Conservation (phyloP, 441 rosid species). For the Dalechampia spathulata region DNA sequence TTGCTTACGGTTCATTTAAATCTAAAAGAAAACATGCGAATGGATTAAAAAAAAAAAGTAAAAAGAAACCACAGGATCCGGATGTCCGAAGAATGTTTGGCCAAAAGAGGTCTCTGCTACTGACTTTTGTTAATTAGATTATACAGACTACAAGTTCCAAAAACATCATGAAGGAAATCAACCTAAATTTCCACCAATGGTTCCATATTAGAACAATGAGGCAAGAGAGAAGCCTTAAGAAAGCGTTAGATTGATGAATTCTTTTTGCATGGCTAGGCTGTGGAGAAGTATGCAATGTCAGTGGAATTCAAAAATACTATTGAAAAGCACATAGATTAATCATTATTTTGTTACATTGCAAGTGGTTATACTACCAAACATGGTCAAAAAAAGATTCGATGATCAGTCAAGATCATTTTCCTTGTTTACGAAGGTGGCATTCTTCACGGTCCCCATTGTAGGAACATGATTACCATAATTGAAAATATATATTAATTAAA, state of each 20-base stretch:
- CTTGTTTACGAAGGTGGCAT: too few species aligned
- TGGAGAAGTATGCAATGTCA: not conserved
- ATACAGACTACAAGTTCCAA: not conserved
- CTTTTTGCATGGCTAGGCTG: not conserved
- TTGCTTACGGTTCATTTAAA: not conserved
- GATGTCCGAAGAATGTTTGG: too few species aligned
- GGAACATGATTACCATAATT: not conserved
- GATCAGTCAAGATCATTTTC: not conserved
- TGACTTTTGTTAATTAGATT: not conserved
- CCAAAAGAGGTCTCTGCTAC: too few species aligned
- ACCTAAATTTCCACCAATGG: not conserved
- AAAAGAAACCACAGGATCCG: too few species aligned
- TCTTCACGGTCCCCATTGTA: not conserved
- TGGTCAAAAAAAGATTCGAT: not conserved
- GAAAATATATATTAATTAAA: not conserved
- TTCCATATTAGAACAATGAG: not conserved
- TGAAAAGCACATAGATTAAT: not conserved
- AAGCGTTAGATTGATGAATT: not conserved
- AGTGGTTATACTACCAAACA: not conserved
- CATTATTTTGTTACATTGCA: not conserved
- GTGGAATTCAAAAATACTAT: not conserved
- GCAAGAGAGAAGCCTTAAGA: not conserved
- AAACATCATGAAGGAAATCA: constrained; percentile 2
- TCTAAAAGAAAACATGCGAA: not conserved
- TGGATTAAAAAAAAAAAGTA: too few species aligned